phyloP scores from a whole-genome alignment of 805 yeast genomes.

The Candida ortonii region DNA sequence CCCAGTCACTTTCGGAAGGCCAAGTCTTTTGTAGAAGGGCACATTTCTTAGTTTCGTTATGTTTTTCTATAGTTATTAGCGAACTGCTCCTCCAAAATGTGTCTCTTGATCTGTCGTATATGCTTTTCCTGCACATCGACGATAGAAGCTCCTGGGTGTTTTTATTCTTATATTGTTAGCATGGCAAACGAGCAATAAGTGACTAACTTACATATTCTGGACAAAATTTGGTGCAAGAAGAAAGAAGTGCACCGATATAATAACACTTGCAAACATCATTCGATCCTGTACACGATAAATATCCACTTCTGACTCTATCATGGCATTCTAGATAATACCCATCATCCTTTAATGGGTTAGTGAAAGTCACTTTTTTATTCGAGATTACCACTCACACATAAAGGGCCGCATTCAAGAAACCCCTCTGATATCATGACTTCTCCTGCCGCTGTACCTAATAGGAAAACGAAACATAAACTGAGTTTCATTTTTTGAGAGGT shows the following conservation, averaged over 20 bases:
- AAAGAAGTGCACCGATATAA: conserved; percentile 24
- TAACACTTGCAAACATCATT: conserved; percentile 30
- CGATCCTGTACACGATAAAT: conserved; percentile 16
- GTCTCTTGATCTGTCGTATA: conserved; percentile 18
- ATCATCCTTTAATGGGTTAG: conserved; percentile 19
- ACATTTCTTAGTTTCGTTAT: conserved; percentile 9
- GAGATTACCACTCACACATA: conserved; percentile 22
- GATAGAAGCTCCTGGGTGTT: conserved; percentile 21
- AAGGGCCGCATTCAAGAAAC: conserved; percentile 23
- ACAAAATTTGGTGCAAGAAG: conserved; percentile 26
- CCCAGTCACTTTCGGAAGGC: conserved; percentile 24
- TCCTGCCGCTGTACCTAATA: too few species aligned
- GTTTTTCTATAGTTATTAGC: conserved; percentile 1
- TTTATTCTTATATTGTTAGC: conserved; percentile 14
- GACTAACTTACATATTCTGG: conserved; percentile 19
- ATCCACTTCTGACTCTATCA: conserved; percentile 18
- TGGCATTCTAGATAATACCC: conserved; percentile 27
- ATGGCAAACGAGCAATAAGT: background rate
- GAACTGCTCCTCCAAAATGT: conserved; percentile 6
- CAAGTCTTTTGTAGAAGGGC: conserved; percentile 12
- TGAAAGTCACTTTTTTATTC: too few species aligned
- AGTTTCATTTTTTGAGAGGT: background rate
- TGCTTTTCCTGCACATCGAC: conserved; percentile 17
- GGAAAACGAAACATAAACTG: background rate
- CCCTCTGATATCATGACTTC: conserved; percentile 16